A percentile compares a stretch with the other conserved stretches of the same genome.
Conservation (phyloP, 768 basidiomycete species). For the Tricholoma hemisulphureum region DNA sequence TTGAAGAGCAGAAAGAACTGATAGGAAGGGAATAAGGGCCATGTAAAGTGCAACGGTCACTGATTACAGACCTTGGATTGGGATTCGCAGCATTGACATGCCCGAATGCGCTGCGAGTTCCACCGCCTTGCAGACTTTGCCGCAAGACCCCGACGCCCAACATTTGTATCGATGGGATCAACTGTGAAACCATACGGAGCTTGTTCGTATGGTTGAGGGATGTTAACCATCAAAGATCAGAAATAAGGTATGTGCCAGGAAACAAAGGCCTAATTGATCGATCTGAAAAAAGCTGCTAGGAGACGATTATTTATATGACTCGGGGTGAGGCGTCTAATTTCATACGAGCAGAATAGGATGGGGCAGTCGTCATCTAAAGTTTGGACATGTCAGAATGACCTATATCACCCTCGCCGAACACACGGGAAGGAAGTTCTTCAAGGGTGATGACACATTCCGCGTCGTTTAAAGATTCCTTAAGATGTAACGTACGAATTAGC, state of each 20-base stretch:
- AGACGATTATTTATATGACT: conserved; percentile 45
- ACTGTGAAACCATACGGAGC: conserved; percentile 7
- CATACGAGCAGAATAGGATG: conserved; percentile 29
- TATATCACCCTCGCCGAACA: conserved; percentile 43
- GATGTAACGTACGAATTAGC: conserved; percentile 42
- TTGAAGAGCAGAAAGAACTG: conserved; percentile 16
- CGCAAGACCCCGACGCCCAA: conserved; percentile 6
- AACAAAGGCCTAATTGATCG: conserved; percentile 14
- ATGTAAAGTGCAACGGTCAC: conserved; percentile 12
- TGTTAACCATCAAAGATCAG: conserved; percentile 13
- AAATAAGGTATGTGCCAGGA: conserved; percentile 1
- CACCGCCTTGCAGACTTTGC: conserved; percentile 10
- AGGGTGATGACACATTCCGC: conserved; percentile 27
- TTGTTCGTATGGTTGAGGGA: conserved; percentile 1
- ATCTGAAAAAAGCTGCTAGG: conserved; percentile 17
- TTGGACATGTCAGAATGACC: conserved; percentile 48
- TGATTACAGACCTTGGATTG: conserved; percentile 25
- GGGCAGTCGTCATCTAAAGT: conserved; percentile 38
- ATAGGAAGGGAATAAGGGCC: conserved; percentile 14
- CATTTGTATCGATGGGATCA: conserved; percentile 5
- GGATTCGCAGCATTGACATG: conserved; percentile 17
- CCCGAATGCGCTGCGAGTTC: conserved; percentile 14
- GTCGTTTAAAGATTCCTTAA: conserved; percentile 32
- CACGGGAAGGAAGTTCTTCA: conserved; percentile 38
- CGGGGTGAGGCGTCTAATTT: conserved; percentile 27